Evolutionary conservation across 1,139 yeast species (phyloP).

Genomic region (Yarrowia galli): DNA sequence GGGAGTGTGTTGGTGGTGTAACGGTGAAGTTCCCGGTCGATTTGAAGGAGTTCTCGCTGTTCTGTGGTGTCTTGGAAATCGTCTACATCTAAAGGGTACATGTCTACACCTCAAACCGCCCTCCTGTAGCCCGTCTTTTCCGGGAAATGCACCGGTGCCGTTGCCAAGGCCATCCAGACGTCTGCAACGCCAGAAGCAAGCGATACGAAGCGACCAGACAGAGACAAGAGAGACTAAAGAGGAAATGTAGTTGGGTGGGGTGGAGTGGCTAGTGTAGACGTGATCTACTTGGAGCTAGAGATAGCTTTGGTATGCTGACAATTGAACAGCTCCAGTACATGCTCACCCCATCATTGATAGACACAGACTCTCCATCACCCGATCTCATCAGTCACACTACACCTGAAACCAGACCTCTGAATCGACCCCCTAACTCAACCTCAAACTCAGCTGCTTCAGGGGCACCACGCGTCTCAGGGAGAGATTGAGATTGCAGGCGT

Average conservation of each 20-base stretch:
- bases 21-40: no score
- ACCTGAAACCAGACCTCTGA: not conserved
- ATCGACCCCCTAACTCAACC: constrained; percentile 2
- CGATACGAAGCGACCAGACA: constrained; percentile 12
- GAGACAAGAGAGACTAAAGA: constrained; percentile 4
- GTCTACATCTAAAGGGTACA: no score
- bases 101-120: not conserved
- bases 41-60: no score
- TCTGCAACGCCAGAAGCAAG: constrained; percentile 20
- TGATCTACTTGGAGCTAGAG: no score
- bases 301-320: no score
- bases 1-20: no score
- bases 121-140: not conserved
- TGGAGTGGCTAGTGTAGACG: not conserved
- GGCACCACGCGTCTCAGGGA: constrained; percentile 13
- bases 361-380: not conserved
- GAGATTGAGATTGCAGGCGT: no score
- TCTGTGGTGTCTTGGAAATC: no score
- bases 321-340: no score
- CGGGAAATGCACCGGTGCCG: constrained; percentile 23
- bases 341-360: not conserved
- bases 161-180: constrained; percentile 25
- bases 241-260: not conserved
- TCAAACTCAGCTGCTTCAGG: constrained; percentile 23
- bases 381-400: not conserved